Evolutionary conservation across 805 yeast genomes (phyloP).

Genomic region (Myxozyma neglecta): DNA sequence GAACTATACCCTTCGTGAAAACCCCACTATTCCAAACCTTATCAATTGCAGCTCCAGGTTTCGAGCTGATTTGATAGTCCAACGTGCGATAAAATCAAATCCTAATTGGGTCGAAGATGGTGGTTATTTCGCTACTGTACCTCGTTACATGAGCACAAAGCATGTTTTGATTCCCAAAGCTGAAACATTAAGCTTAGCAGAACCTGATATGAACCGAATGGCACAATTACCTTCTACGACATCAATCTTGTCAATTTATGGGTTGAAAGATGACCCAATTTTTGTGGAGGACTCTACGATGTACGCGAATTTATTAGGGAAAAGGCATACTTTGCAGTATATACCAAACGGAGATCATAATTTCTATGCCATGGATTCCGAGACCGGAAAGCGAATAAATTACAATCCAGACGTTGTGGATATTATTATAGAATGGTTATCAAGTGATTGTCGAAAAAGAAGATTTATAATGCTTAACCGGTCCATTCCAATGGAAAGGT

Average conservation of each 20-base stretch:
- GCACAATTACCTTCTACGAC: background rate
- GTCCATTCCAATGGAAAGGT: background rate
- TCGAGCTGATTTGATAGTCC: slow-evolving; percentile 50
- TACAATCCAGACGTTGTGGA: slow-evolving; percentile 58
- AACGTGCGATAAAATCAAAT: slow-evolving; percentile 41
- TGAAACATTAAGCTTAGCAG: slow-evolving; percentile 55
- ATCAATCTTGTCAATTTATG: slow-evolving; percentile 62
- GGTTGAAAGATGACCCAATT: slow-evolving; percentile 63
- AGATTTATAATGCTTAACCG: slow-evolving; percentile 46
- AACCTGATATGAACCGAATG: slow-evolving; percentile 45
- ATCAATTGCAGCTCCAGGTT: slow-evolving; percentile 76
- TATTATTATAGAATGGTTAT: slow-evolving; percentile 49
- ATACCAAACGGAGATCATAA: slow-evolving; percentile 79
- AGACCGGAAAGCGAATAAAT: slow-evolving; percentile 47
- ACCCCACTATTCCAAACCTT: slow-evolving; percentile 57
- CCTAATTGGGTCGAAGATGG: slow-evolving; percentile 46
- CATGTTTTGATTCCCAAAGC: slow-evolving; percentile 47
- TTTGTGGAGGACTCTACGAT: slow-evolving; percentile 63
- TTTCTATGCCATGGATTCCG: slow-evolving; percentile 54
- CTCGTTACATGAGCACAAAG: slow-evolving; percentile 53
- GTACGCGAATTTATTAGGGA: slow-evolving; percentile 57
- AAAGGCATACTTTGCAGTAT: slow-evolving; percentile 57
- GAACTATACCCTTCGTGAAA: slow-evolving; percentile 57
- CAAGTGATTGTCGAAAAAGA: slow-evolving; percentile 48
- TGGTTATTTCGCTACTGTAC: slow-evolving; percentile 46